Conservation (phyloP, 2,329 filamentous ascomycete species). For the Talaromyces piceae region DNA sequence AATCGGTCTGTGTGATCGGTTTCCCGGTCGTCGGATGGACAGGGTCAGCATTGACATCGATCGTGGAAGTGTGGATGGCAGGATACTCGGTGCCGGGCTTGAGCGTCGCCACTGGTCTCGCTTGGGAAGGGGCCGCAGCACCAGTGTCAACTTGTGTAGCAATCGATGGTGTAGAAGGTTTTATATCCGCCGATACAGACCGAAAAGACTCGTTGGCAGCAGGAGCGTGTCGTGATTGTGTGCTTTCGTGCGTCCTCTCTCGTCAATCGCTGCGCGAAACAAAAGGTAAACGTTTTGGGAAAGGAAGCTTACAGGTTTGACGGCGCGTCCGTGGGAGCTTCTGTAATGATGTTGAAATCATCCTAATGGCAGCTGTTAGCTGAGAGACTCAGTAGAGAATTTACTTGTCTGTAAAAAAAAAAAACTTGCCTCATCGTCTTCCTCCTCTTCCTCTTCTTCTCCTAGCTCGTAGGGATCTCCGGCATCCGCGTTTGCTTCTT, state of each 20-base stretch:
- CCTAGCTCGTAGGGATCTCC: constrained; percentile 29
- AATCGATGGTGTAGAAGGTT: constrained; percentile 25
- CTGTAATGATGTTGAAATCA: constrained; percentile 45
- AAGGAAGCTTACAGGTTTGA: constrained; percentile 28
- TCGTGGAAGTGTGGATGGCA: constrained; percentile 64
- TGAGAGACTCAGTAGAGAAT: neutral
- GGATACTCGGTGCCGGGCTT: constrained; percentile 57
- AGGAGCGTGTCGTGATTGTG: constrained; percentile 31
- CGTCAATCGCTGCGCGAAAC: neutral
- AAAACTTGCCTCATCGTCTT: constrained; percentile 22
- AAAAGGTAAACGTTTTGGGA: constrained; percentile 2
- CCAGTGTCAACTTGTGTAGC: constrained; percentile 25
- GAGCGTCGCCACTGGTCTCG: constrained; percentile 35
- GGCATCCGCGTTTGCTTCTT: constrained; percentile 22
- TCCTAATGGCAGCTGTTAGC: constrained; percentile 25
- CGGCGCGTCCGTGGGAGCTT: constrained; percentile 36
- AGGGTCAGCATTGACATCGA: constrained; percentile 79
- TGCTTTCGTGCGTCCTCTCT: constrained; percentile 24
- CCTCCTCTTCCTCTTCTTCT: constrained; percentile 34
- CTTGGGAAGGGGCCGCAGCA: constrained; percentile 23
- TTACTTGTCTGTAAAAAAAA: neutral
- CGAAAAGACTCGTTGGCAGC: constrained; percentile 29
- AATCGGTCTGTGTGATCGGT: constrained; percentile 72
- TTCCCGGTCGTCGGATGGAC: constrained; percentile 66
- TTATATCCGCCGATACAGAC: constrained; percentile 27